Base-by-base conservation (phyloP, 768 basidiomycete genomes). In the Coprinopsis cinerea region DNA sequence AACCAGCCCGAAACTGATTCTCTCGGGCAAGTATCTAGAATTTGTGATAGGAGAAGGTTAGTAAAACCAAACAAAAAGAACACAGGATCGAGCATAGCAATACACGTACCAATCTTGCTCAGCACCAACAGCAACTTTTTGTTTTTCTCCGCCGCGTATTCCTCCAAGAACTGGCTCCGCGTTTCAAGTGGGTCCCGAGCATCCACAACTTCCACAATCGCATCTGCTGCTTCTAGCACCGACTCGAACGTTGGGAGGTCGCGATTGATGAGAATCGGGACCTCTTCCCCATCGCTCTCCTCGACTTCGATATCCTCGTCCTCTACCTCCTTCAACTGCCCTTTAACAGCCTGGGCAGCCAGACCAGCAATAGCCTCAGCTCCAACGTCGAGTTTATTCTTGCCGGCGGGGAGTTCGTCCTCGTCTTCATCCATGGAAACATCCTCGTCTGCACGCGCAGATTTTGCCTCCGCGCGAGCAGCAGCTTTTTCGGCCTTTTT, bases 71-170 rank as follows among this genome's bases (percentile, higher is more conserved):
- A 23, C 35, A 43, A 47, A 39, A 28, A 20, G 11, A 47, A 18
- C 44, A 27, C 50, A 18, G n/a, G n/a, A n/a, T 10, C 14, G 17
- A 44, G 17, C 28, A 26, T 17, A 20, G 30, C 23, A 30, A 15
- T n/a, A 15, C 42, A 73, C 84, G 50, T 57, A 90, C 92, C 92
- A 55, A 85, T 85, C 72, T 96, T 96, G 65, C 87, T 94, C 47
- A 96, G 64, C 15, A 94, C 71, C n/a, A 92, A 65, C 17, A 85
- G 57, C 11, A 85, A 15, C 47, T 66, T 63, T 65, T 72, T 52
- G 64, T 77, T 51, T 53, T 66, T 66, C 17, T 61, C 68, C 28
- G 65, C 64, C 17, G 69, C 65, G 42, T 83, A 63, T 18, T 75
- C 66, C 61, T 93, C 89, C 44, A 91, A 49, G 51, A 76, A 73